A percentile compares a stretch with the other conserved stretches of the same genome.
Evolutionary conservation across 306 rosid species (phyloP).

Genomic region (Medicago ruthenica): DNA sequence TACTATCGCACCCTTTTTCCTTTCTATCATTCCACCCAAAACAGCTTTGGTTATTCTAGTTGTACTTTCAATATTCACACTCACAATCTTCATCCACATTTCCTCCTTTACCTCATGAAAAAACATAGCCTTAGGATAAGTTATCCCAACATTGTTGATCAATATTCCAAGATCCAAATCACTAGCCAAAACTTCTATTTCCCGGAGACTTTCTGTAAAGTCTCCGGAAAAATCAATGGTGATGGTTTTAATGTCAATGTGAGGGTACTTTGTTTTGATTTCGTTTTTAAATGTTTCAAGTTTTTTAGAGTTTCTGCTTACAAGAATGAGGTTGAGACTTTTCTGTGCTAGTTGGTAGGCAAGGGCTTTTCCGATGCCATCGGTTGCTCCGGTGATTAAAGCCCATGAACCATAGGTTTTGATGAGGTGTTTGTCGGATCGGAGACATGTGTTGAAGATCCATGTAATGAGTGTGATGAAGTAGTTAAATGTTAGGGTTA

Average conservation of each 20-base stretch:
- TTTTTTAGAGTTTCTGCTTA: slow-evolving; percentile 60
- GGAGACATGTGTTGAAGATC: slow-evolving; percentile 38
- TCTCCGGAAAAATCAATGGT: slow-evolving; percentile 64
- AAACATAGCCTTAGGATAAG: slow-evolving; percentile 64
- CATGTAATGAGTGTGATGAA: slow-evolving; percentile 19
- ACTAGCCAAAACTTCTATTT: slow-evolving; percentile 44
- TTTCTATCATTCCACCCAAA: slow-evolving; percentile 56
- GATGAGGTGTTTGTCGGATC: slow-evolving; percentile 40
- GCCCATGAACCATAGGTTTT: slow-evolving; percentile 55
- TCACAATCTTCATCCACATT: slow-evolving; percentile 66
- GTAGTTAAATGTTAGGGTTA: slow-evolving; percentile 4
- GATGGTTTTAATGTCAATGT: slow-evolving; percentile 32
- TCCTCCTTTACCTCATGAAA: slow-evolving; percentile 71
- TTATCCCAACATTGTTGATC: slow-evolving; percentile 76
- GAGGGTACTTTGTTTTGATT: slow-evolving; percentile 46
- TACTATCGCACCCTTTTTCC: slow-evolving; percentile 71
- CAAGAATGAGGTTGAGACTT: slow-evolving; percentile 62
- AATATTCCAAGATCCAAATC: slow-evolving; percentile 56
- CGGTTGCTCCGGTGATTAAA: slow-evolving; percentile 55
- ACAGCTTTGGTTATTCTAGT: slow-evolving; percentile 61
- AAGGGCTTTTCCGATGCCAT: slow-evolving; percentile 57
- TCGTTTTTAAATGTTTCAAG: slow-evolving; percentile 58
- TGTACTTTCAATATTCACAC: slow-evolving; percentile 71
- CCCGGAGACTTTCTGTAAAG: slow-evolving; percentile 18
- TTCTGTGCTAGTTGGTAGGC: slow-evolving; percentile 38